Base-by-base conservation (phyloP, 129 eudicot species). In the Lactuca sativa region DNA sequence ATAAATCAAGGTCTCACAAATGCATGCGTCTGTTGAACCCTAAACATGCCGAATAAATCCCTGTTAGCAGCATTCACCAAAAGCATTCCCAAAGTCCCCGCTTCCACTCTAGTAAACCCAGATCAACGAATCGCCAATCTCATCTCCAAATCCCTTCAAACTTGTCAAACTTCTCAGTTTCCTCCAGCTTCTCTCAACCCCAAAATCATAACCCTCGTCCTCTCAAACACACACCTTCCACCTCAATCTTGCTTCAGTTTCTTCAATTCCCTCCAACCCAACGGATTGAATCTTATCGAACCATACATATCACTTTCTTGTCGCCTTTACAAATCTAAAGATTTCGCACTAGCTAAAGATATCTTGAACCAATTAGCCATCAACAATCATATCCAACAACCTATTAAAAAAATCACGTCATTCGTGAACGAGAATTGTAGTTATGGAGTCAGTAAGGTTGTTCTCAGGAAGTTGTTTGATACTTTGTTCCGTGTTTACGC, bases 401-500 rank as follows among this genome's bases (percentile, higher is more conserved):
- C 95, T 7, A 9, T 84, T 51, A 16, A 71, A 17, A 74, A 86
- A 34, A 70, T 89, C 43, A 72, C 72, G 8, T 77, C 77, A 55
- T 60, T 93, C 8, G 81, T 87, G 66, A 55, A 57, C 17, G 48
- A 85, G 49, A 81, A 41, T 44, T 71, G 70, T 53, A 53, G 51
- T 14, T 12, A 13, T 43, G 76, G 71, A 18, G 55, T 43, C 47
- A 81, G 76, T 25, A 69, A 70, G 33, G 53, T 63, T 56, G 70
- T 74, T 61, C 63, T 63, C n/a, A 77, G 58, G 30, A 87, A 87
- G 80, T 34, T 89, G 64, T 87, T 78, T 70, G 97, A 87, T 82
- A 81, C 89, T 84, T 32, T 93, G 74, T 90, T 93, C 30, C 84
- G 97, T 83, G 90, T 87, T 79, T 88, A 89, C 61, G 87, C 92